Evolutionary conservation across 2,329 filamentous ascomycete genomes (phyloP).

Genomic region (Fusarium hostae): DNA sequence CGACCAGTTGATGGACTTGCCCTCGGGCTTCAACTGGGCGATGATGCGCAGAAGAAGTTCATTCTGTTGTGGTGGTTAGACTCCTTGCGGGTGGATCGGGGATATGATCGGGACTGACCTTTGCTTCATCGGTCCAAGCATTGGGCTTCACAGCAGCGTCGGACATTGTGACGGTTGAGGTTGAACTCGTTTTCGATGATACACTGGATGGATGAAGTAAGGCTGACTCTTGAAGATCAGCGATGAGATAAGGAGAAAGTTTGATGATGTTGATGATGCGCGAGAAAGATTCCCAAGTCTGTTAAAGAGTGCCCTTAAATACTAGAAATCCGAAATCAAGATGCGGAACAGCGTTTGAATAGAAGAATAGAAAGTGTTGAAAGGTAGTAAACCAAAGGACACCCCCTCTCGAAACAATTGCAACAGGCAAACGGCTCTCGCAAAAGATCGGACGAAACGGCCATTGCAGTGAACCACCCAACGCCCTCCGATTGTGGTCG

Average conservation of each 20-base stretch:
- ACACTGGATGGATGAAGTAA: too few relatives aligned
- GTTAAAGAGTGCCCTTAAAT: neutral
- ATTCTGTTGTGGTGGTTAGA: constrained; percentile 38
- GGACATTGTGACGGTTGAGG: constrained; percentile 39
- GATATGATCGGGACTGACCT: constrained; percentile 37
- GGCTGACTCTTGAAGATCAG: too few relatives aligned
- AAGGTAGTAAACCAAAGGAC: neutral
- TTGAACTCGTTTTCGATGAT: too few relatives aligned
- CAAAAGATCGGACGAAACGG: constrained; percentile 1
- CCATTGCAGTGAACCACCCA: neutral
- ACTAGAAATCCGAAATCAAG: neutral
- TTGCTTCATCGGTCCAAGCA: constrained; percentile 53
- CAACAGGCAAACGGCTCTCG: neutral
- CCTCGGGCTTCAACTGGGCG: constrained; percentile 47
- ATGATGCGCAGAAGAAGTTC: constrained; percentile 53
- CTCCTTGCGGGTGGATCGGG: fast-evolving
- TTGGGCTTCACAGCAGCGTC: constrained; percentile 39
- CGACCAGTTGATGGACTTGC: constrained; percentile 51
- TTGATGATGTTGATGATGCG: too few relatives aligned
- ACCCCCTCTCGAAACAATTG: neutral
- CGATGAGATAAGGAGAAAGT: too few relatives aligned
- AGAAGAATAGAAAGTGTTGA: neutral
- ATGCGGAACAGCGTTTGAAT: neutral
- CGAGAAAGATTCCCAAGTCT: neutral
- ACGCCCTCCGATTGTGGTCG: neutral